Evolutionary conservation across 352 stramenopile genomes (phyloP).

Genomic region (Thraustotheca clavata): DNA sequence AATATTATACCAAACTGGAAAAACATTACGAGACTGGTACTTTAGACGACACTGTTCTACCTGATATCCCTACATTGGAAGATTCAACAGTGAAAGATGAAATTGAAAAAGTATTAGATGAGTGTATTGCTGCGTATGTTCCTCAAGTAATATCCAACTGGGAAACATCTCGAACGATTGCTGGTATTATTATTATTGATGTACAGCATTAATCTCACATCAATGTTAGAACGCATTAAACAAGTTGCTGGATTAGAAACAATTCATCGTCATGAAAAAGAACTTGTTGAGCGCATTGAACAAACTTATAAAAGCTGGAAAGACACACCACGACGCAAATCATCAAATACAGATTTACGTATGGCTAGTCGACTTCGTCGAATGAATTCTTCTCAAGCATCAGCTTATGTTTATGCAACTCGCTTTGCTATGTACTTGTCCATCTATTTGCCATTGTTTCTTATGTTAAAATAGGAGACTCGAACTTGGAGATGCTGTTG

Average conservation of each 20-base stretch:
- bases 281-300: background rate
- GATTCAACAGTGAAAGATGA: slow-evolving; percentile 31
- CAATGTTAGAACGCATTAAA: background rate
- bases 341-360: background rate
- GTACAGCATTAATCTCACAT: background rate
- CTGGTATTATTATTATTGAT: background rate
- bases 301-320: background rate
- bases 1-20: slow-evolving; percentile 35
- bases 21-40: background rate
- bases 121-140: slow-evolving; percentile 45
- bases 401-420: background rate
- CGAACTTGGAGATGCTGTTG: slow-evolving; percentile 51
- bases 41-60: slow-evolving; percentile 28
- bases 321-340: background rate
- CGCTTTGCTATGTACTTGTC: slow-evolving; percentile 8
- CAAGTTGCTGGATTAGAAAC: background rate
- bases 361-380: background rate
- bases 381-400: background rate
- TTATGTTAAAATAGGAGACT: slow-evolving; percentile 27
- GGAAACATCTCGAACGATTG: slow-evolving; percentile 22
- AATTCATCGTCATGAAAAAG: background rate
- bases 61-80: slow-evolving; percentile 28
- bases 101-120: slow-evolving; percentile 41
- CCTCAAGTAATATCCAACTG: slow-evolving; percentile 64
- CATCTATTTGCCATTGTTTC: background rate